phyloP scores from a whole-genome alignment of 768 basidiomycete species.

The Boletus insuetus region DNA sequence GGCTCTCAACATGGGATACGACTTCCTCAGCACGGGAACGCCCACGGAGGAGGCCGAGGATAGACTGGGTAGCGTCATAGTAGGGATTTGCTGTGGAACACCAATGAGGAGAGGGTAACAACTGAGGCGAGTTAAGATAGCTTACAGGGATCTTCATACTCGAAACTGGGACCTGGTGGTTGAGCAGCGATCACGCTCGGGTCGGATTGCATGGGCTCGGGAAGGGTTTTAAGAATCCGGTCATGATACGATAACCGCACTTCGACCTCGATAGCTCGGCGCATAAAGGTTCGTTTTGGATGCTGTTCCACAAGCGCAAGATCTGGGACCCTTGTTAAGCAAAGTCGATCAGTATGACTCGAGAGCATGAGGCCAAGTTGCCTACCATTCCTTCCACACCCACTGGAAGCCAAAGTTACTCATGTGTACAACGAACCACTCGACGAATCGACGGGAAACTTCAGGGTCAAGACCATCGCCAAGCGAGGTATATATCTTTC shows the following conservation, averaged over 20 bases:
- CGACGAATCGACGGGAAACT: conserved; percentile 74
- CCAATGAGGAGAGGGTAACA: background rate
- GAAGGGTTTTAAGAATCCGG: conserved; percentile 84
- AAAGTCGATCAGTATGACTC: background rate
- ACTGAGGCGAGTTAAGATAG: background rate
- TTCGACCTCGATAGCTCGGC: conserved; percentile 83
- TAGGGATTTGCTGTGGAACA: conserved; percentile 63
- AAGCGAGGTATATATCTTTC: conserved; percentile 77
- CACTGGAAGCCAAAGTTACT: conserved; percentile 97
- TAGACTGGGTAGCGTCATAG: conserved; percentile 72
- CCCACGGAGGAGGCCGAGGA: conserved; percentile 79
- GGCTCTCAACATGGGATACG: conserved; percentile 64
- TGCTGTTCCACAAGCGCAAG: conserved; percentile 69
- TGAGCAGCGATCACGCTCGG: conserved; percentile 62
- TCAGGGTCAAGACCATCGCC: conserved; percentile 88
- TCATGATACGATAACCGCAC: conserved; percentile 92
- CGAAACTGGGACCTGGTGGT: conserved; percentile 76
- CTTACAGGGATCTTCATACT: conserved; percentile 79
- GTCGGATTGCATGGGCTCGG: conserved; percentile 73
- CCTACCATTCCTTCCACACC: conserved; percentile 99
- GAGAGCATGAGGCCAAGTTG: background rate
- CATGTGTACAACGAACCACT: conserved; percentile 97
- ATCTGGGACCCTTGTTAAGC: conserved; percentile 77
- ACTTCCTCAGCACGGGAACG: conserved; percentile 81
- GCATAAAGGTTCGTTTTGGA: conserved; percentile 86